A percentile compares a stretch with the other conserved stretches of the same genome.
phyloP scores from a whole-genome alignment of 176 grass and related monocot species.

The Ampelocalamus luodianensis region DNA sequence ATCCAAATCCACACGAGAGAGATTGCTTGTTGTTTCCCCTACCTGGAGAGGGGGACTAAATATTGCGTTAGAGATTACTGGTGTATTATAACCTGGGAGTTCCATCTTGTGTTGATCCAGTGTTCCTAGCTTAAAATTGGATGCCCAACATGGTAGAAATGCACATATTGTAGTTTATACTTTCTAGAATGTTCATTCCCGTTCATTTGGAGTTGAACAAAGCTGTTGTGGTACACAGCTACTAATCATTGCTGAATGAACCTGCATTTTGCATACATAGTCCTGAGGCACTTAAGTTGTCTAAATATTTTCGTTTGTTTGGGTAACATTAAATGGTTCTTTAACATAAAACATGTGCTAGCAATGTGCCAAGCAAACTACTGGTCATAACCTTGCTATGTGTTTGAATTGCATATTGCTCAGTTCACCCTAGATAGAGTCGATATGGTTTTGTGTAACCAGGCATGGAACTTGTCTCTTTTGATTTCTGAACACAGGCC shows the following conservation, averaged over 20 bases:
- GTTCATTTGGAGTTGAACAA: background rate
- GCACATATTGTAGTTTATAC: background rate
- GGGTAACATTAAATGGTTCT: background rate
- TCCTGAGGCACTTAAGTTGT: background rate
- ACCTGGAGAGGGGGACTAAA: background rate
- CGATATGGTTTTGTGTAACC: background rate
- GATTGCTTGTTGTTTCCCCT: too few species aligned
- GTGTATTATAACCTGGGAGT: background rate
- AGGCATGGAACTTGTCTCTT: background rate
- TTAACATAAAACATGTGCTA: background rate
- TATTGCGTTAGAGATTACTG: background rate
- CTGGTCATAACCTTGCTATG: background rate
- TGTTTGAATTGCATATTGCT: background rate
- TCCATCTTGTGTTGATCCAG: background rate
- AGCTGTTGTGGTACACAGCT: background rate
- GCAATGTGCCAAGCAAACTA: background rate
- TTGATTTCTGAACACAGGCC: background rate
- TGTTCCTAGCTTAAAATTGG: background rate
- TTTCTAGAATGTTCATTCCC: background rate
- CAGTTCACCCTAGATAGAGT: background rate
- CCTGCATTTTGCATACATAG: background rate
- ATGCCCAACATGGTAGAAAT: background rate
- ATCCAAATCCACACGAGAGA: background rate
- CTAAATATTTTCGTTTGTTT: background rate
- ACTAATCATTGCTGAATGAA: background rate